Conservation (phyloP, 352 stramenopile genomes). For the Peronosclerospora sorghi region DNA sequence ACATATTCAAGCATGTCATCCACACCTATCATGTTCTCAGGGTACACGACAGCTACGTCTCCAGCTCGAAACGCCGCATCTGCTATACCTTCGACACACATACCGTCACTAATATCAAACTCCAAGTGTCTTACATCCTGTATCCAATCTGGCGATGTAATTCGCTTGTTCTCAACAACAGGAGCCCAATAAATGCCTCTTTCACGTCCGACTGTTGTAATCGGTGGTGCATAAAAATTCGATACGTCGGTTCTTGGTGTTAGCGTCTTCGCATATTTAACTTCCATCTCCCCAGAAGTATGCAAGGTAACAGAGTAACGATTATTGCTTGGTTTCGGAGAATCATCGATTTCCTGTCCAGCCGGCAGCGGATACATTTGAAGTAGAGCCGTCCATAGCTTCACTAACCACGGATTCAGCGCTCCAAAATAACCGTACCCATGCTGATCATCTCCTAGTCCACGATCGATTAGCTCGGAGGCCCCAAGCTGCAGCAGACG, state of each 20-base stretch:
- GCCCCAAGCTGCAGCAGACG: constrained; percentile 82
- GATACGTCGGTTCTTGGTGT: constrained; percentile 24
- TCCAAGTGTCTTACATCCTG: constrained; percentile 78
- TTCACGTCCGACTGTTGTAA: constrained; percentile 27
- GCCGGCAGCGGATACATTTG: constrained; percentile 34
- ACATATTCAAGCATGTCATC: constrained; percentile 58
- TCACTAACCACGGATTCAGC: constrained; percentile 72
- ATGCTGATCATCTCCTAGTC: constrained; percentile 84
- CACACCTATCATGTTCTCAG: constrained; percentile 62
- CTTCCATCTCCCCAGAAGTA: constrained; percentile 4
- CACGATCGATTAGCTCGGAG: constrained; percentile 54
- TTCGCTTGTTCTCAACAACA: constrained; percentile 46
- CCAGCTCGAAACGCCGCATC: constrained; percentile 38
- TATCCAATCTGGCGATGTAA: constrained; percentile 61
- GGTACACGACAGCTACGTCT: constrained; percentile 68
- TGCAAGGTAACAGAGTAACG: constrained; percentile 36
- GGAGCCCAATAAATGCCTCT: constrained; percentile 38
- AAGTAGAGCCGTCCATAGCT: constrained; percentile 53
- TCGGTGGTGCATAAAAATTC: constrained; percentile 51
- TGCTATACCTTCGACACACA: neutral
- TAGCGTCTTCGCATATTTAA: constrained; percentile 6
- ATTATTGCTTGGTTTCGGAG: constrained; percentile 35
- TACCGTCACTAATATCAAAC: constrained; percentile 30
- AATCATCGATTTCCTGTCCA: constrained; percentile 56
- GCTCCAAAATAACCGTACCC: constrained; percentile 76